Conservation (phyloP, 2,329 filamentous ascomycete genomes). For the Cytospora piceicola region DNA sequence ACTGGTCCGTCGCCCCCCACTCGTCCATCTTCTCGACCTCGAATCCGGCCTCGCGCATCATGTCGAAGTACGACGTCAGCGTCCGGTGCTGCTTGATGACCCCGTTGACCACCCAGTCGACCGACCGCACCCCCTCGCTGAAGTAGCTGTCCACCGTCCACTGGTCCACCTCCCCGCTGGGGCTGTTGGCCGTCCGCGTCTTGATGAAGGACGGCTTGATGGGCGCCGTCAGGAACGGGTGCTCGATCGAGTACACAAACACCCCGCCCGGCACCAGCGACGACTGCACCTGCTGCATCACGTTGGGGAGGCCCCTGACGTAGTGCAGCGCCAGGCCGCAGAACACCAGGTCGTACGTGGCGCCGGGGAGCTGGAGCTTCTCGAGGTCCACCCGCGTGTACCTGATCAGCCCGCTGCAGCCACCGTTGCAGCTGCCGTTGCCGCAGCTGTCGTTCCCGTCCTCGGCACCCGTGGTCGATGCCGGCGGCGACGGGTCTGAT, state of each 20-base stretch:
- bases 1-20: slow-evolving; percentile 37
- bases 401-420: slow-evolving; percentile 32
- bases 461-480: slow-evolving; percentile 4
- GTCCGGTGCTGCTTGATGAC: slow-evolving; percentile 53
- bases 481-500: slow-evolving; percentile 10
- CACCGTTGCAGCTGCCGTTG: slow-evolving; percentile 32
- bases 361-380: slow-evolving; percentile 34
- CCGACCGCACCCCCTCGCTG: slow-evolving; percentile 45
- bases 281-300: slow-evolving; percentile 40
- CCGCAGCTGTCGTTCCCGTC: neutral
- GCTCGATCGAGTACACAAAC: slow-evolving; percentile 52
- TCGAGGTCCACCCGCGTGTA: slow-evolving; percentile 44
- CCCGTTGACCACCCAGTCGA: slow-evolving; percentile 48
- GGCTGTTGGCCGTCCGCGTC: slow-evolving; percentile 2
- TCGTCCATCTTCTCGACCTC: slow-evolving; percentile 45
- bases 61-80: slow-evolving; percentile 45
- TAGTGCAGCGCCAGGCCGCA: slow-evolving; percentile 49
- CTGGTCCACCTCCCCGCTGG: slow-evolving; percentile 36
- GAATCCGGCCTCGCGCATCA: slow-evolving; percentile 44
- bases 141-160: slow-evolving; percentile 50
- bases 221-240: slow-evolving; percentile 52
- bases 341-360: slow-evolving; percentile 44
- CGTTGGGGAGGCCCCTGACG: slow-evolving; percentile 39
- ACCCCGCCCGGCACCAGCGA: slow-evolving; percentile 41
- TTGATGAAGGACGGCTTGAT: slow-evolving; percentile 38